These are phyloP conservation scores for Cladosporium sp. DNA, from an alignment of 2,329 filamentous ascomycete species.

Conservation along the genomic window DNA sequence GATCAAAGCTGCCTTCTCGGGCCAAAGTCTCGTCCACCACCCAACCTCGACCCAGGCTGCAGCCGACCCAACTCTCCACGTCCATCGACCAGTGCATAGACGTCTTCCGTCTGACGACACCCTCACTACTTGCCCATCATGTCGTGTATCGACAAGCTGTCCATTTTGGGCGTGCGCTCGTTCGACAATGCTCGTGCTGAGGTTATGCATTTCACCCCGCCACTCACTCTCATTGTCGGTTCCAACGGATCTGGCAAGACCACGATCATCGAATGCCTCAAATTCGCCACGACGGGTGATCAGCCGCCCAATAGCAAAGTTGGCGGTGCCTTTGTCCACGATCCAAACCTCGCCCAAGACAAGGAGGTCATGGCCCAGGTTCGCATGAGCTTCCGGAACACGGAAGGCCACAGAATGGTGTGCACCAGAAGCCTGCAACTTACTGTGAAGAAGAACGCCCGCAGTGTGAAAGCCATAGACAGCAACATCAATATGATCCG, in stretches of 20 bases:
- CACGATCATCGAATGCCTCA: constrained; percentile 97
- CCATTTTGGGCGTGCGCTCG: constrained; percentile 79
- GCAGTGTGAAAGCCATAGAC: constrained; percentile 79
- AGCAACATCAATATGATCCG: constrained; percentile 70
- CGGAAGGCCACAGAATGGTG: constrained; percentile 74
- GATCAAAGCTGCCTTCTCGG: neutral
- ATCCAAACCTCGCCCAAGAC: constrained; percentile 86
- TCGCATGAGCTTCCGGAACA: constrained; percentile 79
- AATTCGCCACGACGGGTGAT: constrained; percentile 94
- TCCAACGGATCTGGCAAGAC: constrained; percentile 98
- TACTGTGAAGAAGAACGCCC: constrained; percentile 74
- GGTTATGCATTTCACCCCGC: constrained; percentile 81
- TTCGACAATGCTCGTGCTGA: constrained; percentile 74
- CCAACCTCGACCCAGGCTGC: neutral
- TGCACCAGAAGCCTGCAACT: constrained; percentile 80
- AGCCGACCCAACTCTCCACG: neutral
- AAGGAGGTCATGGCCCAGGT: constrained; percentile 89
- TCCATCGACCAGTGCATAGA: neutral
- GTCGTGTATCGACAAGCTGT: constrained; percentile 81
- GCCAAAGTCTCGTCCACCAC: neutral
- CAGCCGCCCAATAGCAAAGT: constrained; percentile 83
- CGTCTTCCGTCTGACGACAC: neutral
- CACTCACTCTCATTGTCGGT: constrained; percentile 92
- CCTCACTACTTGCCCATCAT: constrained; percentile 15
- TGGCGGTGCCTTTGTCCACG: constrained; percentile 91